Base-by-base conservation (phyloP, 768 basidiomycete species). In the Chalciporus pseudorubinellus region DNA sequence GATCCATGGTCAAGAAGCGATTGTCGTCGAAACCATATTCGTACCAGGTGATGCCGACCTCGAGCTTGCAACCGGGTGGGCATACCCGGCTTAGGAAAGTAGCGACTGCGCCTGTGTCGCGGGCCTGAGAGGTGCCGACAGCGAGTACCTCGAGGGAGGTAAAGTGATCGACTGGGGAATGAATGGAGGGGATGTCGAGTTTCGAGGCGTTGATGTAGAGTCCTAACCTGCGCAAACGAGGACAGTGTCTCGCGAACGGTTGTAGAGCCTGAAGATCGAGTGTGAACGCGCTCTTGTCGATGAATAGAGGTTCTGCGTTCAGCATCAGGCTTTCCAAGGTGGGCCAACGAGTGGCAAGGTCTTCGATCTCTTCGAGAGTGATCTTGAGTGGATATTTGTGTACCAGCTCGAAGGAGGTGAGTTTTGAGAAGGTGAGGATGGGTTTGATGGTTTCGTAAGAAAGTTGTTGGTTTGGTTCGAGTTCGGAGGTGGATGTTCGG, bases 31-130 rank as follows among this genome's bases (percentile, higher is more conserved):
- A 14, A 14, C 65, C 58, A 49, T 56, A 61, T 44, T 63, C 58
- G 16, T 52, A 56, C 82, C 81, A 83, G 10, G 76, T 80, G 41
- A 81, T 68, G 0, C 81, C 82, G 24, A 64, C 67, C 33, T 74
- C 72, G 9, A 84, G 44, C 8, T 31, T 44, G 58, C 77, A 81
- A 3, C 62, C 60, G 2, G 72, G 57, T 0, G 82, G 79, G 33
- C 77, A 74, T 4, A 86, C 57, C 18, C 74, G 74, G 56, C 78
- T 78, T 48, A 86, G 70, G 57, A 79, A 83, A 11, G 79, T 70
- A 16, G 83, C 75, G 26, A 78, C 75, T 0, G 74, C 57, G 4
- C 69, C 74, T 5, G 73, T 63, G 13, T 80, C 73, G 2, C 59
- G 42, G 22, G 81, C 73, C 44, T 66, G 64, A 16, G 82, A 83